Evolutionary conservation across 768 basidiomycete species (phyloP).

Genomic region (Mycena olivaceomarginata): DNA sequence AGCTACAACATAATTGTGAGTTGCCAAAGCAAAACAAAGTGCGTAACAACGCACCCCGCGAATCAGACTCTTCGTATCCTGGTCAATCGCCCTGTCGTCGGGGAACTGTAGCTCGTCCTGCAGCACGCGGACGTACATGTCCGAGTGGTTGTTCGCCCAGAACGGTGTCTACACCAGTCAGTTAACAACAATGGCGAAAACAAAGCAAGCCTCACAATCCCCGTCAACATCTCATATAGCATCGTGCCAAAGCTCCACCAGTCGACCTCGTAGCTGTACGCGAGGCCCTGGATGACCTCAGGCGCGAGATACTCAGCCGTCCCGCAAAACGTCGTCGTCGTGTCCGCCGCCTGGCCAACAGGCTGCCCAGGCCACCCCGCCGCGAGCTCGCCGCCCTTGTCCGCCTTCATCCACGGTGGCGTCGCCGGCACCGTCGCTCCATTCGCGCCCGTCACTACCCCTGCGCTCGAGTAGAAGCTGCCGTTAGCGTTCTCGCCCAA

Average conservation of each 20-base stretch:
- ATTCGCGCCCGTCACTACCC: slow-evolving; percentile 27
- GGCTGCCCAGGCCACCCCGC: slow-evolving; percentile 75
- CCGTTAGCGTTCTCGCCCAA: slow-evolving; percentile 61
- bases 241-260: slow-evolving; percentile 99
- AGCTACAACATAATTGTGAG: slow-evolving; percentile 68
- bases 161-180: slow-evolving; percentile 82
- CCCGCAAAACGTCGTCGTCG: slow-evolving; percentile 93
- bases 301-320: slow-evolving; percentile 98
- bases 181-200: slow-evolving; percentile 10
- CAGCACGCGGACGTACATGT: slow-evolving; percentile 95
- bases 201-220: slow-evolving; percentile 80
- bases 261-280: slow-evolving; percentile 96
- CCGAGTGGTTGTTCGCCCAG: slow-evolving; percentile 94
- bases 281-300: slow-evolving; percentile 94
- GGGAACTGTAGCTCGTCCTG: slow-evolving; percentile 94
- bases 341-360: slow-evolving; percentile 69
- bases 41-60: slow-evolving; percentile 83
- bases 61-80: slow-evolving; percentile 96
- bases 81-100: slow-evolving; percentile 93
- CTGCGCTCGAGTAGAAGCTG: slow-evolving; percentile 69
- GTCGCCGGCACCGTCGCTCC: slow-evolving; percentile 61
- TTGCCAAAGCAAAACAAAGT: slow-evolving; percentile 10
- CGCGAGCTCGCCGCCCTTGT: slow-evolving; percentile 71
- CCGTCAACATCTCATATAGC: slow-evolving; percentile 97
- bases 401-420: slow-evolving; percentile 89